phyloP scores from a whole-genome alignment of 345 rosid species.

The Geranium rotundifolium region DNA sequence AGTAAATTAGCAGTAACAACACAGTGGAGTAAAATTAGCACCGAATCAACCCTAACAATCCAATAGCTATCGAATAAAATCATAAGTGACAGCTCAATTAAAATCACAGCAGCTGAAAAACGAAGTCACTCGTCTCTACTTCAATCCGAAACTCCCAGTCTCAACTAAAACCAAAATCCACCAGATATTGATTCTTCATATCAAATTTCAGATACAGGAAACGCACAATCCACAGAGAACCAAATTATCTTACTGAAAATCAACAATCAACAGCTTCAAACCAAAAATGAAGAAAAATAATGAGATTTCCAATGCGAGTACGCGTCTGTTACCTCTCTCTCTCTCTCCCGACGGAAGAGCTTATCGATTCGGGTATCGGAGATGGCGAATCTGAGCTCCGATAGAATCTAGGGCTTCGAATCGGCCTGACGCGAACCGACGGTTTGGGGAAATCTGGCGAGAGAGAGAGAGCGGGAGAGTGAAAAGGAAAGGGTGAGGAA shows the following conservation, averaged over 20 bases:
- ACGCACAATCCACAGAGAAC: background rate
- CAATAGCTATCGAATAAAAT: background rate
- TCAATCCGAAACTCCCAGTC: background rate
- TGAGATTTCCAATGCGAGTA: background rate
- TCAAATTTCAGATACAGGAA: background rate
- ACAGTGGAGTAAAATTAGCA: background rate
- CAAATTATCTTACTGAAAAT: background rate
- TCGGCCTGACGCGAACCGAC: constrained; percentile 8
- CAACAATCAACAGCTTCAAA: background rate
- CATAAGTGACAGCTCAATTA: background rate
- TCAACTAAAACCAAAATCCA: background rate
- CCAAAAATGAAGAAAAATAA: background rate
- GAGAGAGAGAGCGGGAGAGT: constrained; percentile 2
- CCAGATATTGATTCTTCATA: background rate
- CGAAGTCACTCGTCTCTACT: background rate
- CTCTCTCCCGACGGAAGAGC: background rate
- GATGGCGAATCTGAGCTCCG: background rate
- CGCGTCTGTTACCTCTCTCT: background rate
- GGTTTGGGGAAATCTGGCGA: constrained; percentile 6
- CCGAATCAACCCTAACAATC: background rate
- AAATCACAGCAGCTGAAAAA: background rate
- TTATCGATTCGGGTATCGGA: background rate
- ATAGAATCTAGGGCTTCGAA: constrained; percentile 8
- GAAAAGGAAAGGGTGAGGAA: background rate
- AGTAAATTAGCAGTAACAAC: background rate